These are phyloP conservation scores for Oldenlandia corymbosa DNA, from an alignment of 257 asterid genomes.

Conservation along the genomic window DNA sequence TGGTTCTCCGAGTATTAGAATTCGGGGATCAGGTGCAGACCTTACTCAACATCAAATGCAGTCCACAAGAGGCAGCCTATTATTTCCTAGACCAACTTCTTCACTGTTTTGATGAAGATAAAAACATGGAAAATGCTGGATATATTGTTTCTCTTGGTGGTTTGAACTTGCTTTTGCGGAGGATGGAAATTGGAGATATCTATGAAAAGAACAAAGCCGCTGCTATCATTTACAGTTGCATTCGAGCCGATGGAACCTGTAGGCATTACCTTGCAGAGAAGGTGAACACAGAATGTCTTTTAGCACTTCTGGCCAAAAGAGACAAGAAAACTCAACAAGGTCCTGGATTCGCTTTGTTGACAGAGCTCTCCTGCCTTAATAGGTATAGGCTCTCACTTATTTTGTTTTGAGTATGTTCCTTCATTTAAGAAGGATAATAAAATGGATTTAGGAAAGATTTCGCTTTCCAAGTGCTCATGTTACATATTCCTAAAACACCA, in stretches of 20 bases:
- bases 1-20: slow-evolving; percentile 74
- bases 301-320: slow-evolving; percentile 37
- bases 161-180: slow-evolving; percentile 46
- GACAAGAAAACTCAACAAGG: slow-evolving; percentile 25
- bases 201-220: slow-evolving; percentile 52
- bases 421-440: background rate
- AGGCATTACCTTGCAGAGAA: slow-evolving; percentile 56
- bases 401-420: background rate
- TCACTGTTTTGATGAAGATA: slow-evolving; percentile 54
- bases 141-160: slow-evolving; percentile 68
- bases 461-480: background rate
- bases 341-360: slow-evolving; percentile 46
- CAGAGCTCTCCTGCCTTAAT: slow-evolving; percentile 59
- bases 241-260: slow-evolving; percentile 67
- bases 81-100: slow-evolving; percentile 59
- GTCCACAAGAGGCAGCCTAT: slow-evolving; percentile 66
- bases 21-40: slow-evolving; percentile 66
- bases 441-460: background rate
- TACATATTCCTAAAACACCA: slow-evolving; percentile 16
- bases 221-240: slow-evolving; percentile 41
- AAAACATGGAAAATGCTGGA: slow-evolving; percentile 52
- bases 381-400: slow-evolving; percentile 33
- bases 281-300: slow-evolving; percentile 37
- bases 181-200: slow-evolving; percentile 53
- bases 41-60: slow-evolving; percentile 44